Percentiles rank a stretch among this genome's conserved stretches.
These are phyloP conservation scores for Fragilaria crotonensis DNA, from an alignment of 108 stramenopile genomes.

Conservation along the genomic window DNA sequence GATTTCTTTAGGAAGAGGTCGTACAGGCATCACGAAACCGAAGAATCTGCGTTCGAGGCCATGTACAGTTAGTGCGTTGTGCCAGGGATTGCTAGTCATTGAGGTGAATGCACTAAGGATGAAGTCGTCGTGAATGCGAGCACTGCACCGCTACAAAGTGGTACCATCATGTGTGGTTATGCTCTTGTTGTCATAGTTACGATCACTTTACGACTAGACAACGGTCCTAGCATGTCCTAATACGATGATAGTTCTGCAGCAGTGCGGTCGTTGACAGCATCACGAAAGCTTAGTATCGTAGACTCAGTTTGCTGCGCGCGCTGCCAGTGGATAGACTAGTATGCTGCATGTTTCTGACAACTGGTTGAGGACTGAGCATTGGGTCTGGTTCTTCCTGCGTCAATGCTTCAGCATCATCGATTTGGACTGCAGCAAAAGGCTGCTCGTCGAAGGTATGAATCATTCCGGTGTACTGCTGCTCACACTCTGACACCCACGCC, in stretches of 20 bases:
- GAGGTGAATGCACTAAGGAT: background rate
- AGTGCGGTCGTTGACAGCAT: too few relatives aligned
- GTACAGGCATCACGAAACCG: background rate
- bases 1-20: background rate
- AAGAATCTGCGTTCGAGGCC: background rate
- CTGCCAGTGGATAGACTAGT: background rate
- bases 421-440: background rate
- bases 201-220: too few relatives aligned
- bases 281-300: too few relatives aligned
- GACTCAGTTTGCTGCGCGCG: background rate
- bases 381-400: background rate
- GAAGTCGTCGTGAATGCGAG: background rate
- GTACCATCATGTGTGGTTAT: too few relatives aligned
- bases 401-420: background rate
- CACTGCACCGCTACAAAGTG: background rate
- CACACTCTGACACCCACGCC: constrained; percentile 15
- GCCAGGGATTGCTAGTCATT: too few relatives aligned
- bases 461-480: background rate
- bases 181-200: too few relatives aligned
- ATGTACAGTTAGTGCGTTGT: constrained; percentile 1
- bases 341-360: background rate
- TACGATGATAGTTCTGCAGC: too few relatives aligned
- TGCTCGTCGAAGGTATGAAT: background rate
- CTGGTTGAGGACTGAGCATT: background rate
- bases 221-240: too few relatives aligned